Evolutionary conservation across 208 protist genomes (phyloP), one percentile per base, ranked within the genome.

Genomic region (Wallacemonas collosoma): DNA sequence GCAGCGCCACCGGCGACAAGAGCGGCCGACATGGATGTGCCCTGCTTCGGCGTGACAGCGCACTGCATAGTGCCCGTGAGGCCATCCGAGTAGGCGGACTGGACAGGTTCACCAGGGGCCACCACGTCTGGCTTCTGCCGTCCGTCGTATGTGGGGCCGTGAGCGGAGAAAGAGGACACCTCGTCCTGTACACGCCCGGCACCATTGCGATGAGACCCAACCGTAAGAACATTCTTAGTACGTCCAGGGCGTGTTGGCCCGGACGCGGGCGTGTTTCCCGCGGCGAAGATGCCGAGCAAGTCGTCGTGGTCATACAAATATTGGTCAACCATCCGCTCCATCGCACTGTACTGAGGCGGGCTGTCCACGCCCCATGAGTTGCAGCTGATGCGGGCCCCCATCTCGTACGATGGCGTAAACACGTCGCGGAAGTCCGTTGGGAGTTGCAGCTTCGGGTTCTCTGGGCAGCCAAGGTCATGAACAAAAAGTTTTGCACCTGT

Each of bases 11-110:
- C 93, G 6, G 95, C 85, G 6, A 89, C 81, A 0, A 84, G 67
- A 2, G 89, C 94, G 7, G 93, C 95, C 9, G 96, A 90, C 96
- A 98, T 98, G 8, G 91, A 97, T 14, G 96, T 97, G 8, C 96
- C 96, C 36, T 63, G 6, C 50, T 87, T 86, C 0, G n/a, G 26
- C 2, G 54, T 61, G 2, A 81, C 68, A 1, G 40, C 71, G 66
- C 93, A 97, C 43, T 75, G 57, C 14, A 41, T n/a, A 1, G 50
- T 40, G 38, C n/a, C 61, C 48, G 57, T 11, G 40, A 67, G 47
- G 9, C 76, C 72, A 41, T 62, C 65, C 44, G 80, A 73, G 12
- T 50, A 11, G 17, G 88, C 87, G 26, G 89, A 91, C 11, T 55
- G 66, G 12, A 96, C 68, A 1, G 9, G 43, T 4, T 11, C 12